Percentiles rank a stretch among this genome's conserved stretches.
Evolutionary conservation across 805 yeast genomes (phyloP).

Genomic region (Diddensiella transvaalensis): DNA sequence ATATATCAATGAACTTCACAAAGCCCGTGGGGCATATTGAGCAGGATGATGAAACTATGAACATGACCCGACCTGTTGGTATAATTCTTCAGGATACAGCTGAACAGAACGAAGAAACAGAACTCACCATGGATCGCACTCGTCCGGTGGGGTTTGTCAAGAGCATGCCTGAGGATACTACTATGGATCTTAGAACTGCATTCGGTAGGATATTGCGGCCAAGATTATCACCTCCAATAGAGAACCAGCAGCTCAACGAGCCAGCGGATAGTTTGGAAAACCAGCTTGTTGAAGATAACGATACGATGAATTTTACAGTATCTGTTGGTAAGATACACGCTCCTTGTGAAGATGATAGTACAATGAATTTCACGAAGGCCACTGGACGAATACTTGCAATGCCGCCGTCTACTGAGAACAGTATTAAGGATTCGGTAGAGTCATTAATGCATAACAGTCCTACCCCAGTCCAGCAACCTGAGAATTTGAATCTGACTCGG

Average conservation of each 20-base stretch:
- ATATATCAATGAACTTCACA: constrained; percentile 5
- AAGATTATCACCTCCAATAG: not conserved
- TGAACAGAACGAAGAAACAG: constrained; percentile 21
- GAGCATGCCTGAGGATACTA: constrained; percentile 15
- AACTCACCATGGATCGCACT: constrained; percentile 23
- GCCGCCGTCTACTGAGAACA: too few species aligned
- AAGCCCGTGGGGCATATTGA: not conserved
- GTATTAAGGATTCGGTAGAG: too few species aligned
- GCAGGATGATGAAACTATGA: constrained; percentile 2
- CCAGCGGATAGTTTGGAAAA: not conserved
- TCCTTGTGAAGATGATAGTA: constrained; percentile 1
- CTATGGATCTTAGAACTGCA: constrained; percentile 19
- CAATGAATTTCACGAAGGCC: constrained; percentile 6
- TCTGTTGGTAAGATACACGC: constrained; percentile 5
- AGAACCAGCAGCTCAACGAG: constrained; percentile 2
- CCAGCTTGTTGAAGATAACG: not conserved
- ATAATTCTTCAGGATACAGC: not conserved
- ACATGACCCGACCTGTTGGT: constrained; percentile 2
- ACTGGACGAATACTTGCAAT: not conserved
- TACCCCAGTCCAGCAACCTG: too few species aligned
- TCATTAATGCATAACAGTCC: too few species aligned
- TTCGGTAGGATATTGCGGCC: not conserved
- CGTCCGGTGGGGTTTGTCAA: constrained; percentile 8
- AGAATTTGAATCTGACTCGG: too few species aligned
- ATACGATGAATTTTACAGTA: constrained; percentile 17